Evolutionary conservation across 768 basidiomycete species (phyloP).

Genomic region (Lyophyllum shimeji): DNA sequence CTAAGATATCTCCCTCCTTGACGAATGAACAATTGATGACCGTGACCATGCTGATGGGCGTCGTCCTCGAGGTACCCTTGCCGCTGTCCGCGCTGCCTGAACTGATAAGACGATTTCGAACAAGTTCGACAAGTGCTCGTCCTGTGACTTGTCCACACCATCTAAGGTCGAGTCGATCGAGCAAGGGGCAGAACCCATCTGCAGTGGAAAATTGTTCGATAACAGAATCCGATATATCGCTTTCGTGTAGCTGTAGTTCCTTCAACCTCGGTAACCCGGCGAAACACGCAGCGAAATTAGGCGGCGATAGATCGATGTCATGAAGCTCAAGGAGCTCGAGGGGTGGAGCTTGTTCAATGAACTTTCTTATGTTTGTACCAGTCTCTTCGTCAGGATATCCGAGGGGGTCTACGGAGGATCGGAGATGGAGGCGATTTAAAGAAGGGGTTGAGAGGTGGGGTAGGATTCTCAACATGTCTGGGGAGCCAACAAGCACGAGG

Average conservation of each 20-base stretch:
- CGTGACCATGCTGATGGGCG: conserved; percentile 42
- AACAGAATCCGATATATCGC: conserved; percentile 51
- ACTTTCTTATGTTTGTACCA: conserved; percentile 20
- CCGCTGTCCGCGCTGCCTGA: not conserved
- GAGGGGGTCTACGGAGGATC: conserved; percentile 33
- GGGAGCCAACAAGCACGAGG: conserved; percentile 28
- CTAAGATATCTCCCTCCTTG: conserved; percentile 50
- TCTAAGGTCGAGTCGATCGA: conserved; percentile 50
- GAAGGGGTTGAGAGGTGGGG: conserved; percentile 29
- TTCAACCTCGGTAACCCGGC: conserved; percentile 37
- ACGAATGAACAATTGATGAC: conserved; percentile 61
- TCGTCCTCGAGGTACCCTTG: not conserved
- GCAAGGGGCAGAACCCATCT: conserved; percentile 42
- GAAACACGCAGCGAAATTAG: conserved; percentile 22
- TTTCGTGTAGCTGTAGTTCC: conserved; percentile 56
- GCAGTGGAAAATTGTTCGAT: conserved; percentile 37
- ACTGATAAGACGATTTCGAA: conserved; percentile 33
- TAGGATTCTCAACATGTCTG: conserved; percentile 30
- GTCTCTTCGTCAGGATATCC: conserved; percentile 32
- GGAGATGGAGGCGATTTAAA: conserved; percentile 39
- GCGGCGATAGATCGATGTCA: conserved; percentile 24
- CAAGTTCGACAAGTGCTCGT: conserved; percentile 48
- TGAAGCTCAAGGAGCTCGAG: conserved; percentile 27
- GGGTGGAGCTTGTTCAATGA: conserved; percentile 24
- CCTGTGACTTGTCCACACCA: conserved; percentile 61